phyloP scores from a whole-genome alignment of 129 eudicot genomes.

The Sambucus nigra region DNA sequence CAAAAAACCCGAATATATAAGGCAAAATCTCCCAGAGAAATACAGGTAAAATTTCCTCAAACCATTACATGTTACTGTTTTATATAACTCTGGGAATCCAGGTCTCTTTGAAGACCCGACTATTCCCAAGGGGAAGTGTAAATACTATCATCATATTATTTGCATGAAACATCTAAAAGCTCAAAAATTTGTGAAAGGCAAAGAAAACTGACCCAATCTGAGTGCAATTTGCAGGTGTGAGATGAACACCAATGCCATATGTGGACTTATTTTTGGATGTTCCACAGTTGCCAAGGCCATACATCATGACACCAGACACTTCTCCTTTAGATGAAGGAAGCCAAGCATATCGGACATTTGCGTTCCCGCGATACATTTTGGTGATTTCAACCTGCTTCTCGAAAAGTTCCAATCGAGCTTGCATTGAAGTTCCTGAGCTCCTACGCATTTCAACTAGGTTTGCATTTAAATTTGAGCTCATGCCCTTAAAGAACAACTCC shows the following conservation, averaged over 20 bases:
- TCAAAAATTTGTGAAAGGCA: not conserved
- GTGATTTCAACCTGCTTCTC: conserved; percentile 70
- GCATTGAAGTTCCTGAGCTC: conserved; percentile 28
- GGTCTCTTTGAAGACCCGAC: too few species aligned
- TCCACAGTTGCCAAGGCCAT: conserved; percentile 38
- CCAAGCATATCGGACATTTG: conserved; percentile 81
- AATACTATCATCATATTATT: not conserved
- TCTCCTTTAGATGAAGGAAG: conserved; percentile 41
- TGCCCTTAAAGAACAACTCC: conserved; percentile 35
- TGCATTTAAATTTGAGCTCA: conserved; percentile 20
- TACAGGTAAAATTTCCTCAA: too few species aligned
- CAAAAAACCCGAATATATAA: too few species aligned
- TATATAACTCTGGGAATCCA: too few species aligned
- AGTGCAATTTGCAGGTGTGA: conserved; percentile 60
- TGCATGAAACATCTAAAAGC: not conserved
- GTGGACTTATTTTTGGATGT: conserved; percentile 32
- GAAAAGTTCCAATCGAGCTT: conserved; percentile 53
- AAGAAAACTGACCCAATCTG: conserved; percentile 40
- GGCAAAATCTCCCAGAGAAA: too few species aligned
- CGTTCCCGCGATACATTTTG: conserved; percentile 60
- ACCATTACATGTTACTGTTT: too few species aligned
- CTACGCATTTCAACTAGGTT: conserved; percentile 34
- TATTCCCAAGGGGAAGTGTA: too few species aligned
- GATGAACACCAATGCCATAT: conserved; percentile 66
- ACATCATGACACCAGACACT: conserved; percentile 34